These are phyloP conservation scores for Chaetomium fimeti DNA, from an alignment of 495 filamentous ascomycete species.

Conservation along the genomic window DNA sequence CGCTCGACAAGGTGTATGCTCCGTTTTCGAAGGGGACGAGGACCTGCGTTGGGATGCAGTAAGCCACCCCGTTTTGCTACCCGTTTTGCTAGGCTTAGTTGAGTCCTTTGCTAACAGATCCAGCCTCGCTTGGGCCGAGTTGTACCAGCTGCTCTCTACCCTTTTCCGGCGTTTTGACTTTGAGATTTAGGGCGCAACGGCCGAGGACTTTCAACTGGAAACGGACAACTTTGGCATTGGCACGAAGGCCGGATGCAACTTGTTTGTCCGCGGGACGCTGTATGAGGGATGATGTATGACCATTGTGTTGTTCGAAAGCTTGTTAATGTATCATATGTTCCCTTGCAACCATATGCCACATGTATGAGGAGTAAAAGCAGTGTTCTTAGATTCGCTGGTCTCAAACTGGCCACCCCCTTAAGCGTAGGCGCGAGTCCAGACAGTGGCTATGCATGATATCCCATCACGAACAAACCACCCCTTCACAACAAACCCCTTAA, in stretches of 20 bases:
- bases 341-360: no score
- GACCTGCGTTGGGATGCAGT: slow-evolving; percentile 38
- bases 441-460: no score
- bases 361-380: no score
- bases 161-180: slow-evolving; percentile 31
- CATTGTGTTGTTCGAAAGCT: no score
- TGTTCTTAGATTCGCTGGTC: no score
- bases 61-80: slow-evolving; percentile 5
- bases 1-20: slow-evolving; percentile 26
- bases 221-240: slow-evolving; percentile 36
- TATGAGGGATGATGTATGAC: no score
- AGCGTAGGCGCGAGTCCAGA: no score
- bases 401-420: no score
- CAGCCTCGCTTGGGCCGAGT: slow-evolving; percentile 35
- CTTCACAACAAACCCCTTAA: no score
- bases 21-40: slow-evolving; percentile 32
- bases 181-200: slow-evolving; percentile 20
- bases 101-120: background rate
- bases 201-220: slow-evolving; percentile 27
- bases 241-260: slow-evolving; percentile 22
- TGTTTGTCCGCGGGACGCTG: background rate
- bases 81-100: no score
- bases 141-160: slow-evolving; percentile 29
- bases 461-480: no score
- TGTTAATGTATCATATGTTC: no score